These are phyloP conservation scores for Entomophthora muscae DNA, from an alignment of 371 early-diverging fungal species.

Conservation along the genomic window DNA sequence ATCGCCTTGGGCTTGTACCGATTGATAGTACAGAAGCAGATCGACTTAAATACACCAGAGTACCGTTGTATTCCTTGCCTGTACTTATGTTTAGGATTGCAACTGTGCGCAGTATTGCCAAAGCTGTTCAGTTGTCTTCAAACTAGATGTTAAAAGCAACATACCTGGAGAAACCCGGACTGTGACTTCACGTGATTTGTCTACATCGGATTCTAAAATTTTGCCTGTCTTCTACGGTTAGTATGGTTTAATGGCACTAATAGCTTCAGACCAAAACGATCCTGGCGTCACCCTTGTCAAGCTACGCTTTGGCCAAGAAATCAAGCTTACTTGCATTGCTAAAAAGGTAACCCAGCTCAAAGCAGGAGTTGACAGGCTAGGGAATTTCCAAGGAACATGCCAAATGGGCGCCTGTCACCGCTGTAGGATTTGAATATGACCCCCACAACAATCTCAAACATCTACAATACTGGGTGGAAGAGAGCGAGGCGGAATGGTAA, in stretches of 20 bases:
- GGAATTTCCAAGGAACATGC: constrained; percentile 97
- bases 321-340: constrained; percentile 73
- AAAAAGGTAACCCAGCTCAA: constrained; percentile 33
- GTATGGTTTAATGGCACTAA: background rate
- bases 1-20: constrained; percentile 96
- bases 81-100: constrained; percentile 46
- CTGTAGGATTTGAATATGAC: constrained; percentile 93
- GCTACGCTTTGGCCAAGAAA: constrained; percentile 81
- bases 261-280: constrained; percentile 22
- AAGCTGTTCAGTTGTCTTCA: constrained; percentile 79
- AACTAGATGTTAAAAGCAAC: constrained; percentile 50
- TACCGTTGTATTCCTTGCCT: constrained; percentile 14
- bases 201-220: constrained; percentile 57
- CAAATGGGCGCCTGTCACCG: constrained; percentile 95
- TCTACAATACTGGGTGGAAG: constrained; percentile 92
- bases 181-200: constrained; percentile 71
- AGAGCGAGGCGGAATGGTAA: constrained; percentile 72
- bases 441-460: constrained; percentile 88
- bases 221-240: constrained; percentile 53
- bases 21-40: constrained; percentile 60
- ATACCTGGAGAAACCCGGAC: constrained; percentile 45
- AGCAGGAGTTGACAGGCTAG: constrained; percentile 16
- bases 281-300: constrained; percentile 78
- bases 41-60: constrained; percentile 66
- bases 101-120: constrained; percentile 74